phyloP scores from a whole-genome alignment of 148 eudicot species.

The Spergularia bocconei region DNA sequence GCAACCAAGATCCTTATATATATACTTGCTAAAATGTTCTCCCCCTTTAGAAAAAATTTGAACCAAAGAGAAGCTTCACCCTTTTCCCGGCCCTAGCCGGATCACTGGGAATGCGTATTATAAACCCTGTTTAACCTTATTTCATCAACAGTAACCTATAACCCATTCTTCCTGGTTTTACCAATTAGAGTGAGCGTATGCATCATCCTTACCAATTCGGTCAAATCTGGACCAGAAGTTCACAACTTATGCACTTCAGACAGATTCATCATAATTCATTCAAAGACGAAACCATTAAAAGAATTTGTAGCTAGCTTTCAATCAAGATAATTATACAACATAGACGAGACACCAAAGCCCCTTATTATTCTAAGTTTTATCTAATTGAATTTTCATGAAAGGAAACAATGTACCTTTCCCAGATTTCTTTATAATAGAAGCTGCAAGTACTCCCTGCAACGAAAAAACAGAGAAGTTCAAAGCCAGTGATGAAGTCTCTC shows the following conservation, averaged over 20 bases:
- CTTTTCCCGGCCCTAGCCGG: neutral
- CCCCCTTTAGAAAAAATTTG: no score
- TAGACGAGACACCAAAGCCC: neutral
- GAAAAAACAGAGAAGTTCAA: neutral
- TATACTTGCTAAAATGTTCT: neutral
- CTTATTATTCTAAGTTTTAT: neutral
- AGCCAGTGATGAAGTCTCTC: neutral
- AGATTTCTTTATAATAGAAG: conserved; percentile 37
- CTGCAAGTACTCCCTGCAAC: conserved; percentile 38
- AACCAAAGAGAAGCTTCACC: no score
- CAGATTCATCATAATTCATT: neutral
- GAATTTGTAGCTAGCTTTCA: neutral
- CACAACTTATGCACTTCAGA: neutral
- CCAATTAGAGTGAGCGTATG: neutral
- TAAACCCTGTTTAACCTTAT: no score
- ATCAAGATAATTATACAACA: neutral
- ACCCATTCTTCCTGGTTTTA: neutral
- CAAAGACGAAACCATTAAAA: neutral
- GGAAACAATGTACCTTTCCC: conserved; percentile 33
- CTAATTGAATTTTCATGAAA: neutral
- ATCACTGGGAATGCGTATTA: neutral
- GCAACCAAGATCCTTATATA: neutral
- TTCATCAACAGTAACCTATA: no score
- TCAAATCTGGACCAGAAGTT: neutral
- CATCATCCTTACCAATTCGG: neutral